Evolutionary conservation across 2,329 filamentous ascomycete species (phyloP).

Genomic region (Pseudogymnoascus sp.): DNA sequence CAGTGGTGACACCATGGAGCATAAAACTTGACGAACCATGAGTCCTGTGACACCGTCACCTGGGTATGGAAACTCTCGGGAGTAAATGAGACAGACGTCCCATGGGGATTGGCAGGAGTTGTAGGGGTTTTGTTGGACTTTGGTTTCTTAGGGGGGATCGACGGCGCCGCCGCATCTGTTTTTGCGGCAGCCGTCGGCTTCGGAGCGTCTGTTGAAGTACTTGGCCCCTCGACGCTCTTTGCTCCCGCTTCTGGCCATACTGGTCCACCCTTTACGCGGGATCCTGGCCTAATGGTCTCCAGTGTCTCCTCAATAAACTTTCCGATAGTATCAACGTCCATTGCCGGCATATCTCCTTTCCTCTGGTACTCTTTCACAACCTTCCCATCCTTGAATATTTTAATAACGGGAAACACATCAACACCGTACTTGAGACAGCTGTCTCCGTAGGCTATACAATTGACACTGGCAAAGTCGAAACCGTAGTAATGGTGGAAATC

Average conservation of each 20-base stretch:
- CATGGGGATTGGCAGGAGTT: slow-evolving; percentile 62
- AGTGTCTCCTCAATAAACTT: slow-evolving; percentile 66
- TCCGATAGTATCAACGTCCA: slow-evolving; percentile 38
- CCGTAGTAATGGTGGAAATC: slow-evolving; percentile 61
- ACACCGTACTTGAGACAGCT: slow-evolving; percentile 64
- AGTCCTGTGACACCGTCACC: slow-evolving; percentile 79
- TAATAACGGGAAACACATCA: slow-evolving; percentile 64
- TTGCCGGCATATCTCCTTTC: slow-evolving; percentile 53
- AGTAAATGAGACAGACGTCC: slow-evolving; percentile 65
- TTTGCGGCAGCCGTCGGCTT: slow-evolving; percentile 19
- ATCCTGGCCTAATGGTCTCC: slow-evolving; percentile 72
- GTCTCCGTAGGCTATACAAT: slow-evolving; percentile 78
- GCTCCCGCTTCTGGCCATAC: slow-evolving; percentile 66
- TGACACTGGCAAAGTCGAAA: slow-evolving; percentile 77
- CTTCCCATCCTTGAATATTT: slow-evolving; percentile 72
- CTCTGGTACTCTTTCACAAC: slow-evolving; percentile 56
- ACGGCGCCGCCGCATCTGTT: slow-evolving; percentile 14
- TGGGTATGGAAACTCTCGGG: slow-evolving; percentile 78
- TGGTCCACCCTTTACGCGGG: slow-evolving; percentile 49
- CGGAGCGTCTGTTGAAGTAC: slow-evolving; percentile 14
- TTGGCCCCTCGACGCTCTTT: slow-evolving; percentile 26
- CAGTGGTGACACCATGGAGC: slow-evolving; percentile 97
- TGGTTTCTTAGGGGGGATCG: slow-evolving; percentile 3
- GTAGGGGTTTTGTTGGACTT: slow-evolving; percentile 39
- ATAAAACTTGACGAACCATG: slow-evolving; percentile 99